phyloP scores from a whole-genome alignment of 73 alveolate species.

The Urostyla sp. region DNA sequence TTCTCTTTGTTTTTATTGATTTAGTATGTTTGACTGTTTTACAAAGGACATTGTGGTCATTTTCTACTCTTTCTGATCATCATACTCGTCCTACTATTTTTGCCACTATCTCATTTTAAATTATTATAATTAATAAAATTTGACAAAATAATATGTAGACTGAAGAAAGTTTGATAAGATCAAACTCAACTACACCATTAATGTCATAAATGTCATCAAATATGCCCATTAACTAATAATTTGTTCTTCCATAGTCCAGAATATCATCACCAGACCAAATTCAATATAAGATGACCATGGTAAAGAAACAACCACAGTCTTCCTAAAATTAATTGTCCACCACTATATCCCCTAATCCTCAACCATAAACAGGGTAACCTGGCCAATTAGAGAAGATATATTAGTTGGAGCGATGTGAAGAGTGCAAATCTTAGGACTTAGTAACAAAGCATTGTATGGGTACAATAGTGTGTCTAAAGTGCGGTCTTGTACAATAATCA shows the following conservation, averaged over 20 bases:
- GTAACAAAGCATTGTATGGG: slow-evolving; percentile 54
- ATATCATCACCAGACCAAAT: neutral
- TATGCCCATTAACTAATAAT: neutral
- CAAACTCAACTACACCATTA: neutral
- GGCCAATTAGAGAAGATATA: neutral
- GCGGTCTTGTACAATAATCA: slow-evolving; percentile 59
- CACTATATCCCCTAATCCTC: neutral
- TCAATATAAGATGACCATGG: too few species aligned
- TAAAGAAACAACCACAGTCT: neutral
- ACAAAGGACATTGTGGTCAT: neutral
- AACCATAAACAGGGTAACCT: neutral
- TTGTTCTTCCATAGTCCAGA: neutral
- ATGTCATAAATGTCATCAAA: neutral
- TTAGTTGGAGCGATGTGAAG: slow-evolving; percentile 17
- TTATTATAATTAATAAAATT: too few species aligned
- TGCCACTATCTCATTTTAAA: neutral
- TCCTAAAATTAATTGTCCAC: neutral
- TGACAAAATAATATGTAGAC: neutral
- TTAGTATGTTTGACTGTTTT: too few species aligned
- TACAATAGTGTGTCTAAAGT: slow-evolving; percentile 61
- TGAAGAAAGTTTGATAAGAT: too few species aligned
- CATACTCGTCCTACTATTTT: neutral
- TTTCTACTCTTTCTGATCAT: neutral
- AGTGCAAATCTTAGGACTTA: slow-evolving; percentile 13
- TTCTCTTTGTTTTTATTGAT: too few species aligned